Evolutionary conservation across 805 yeast species (phyloP), one percentile per base, ranked within the genome.

Genomic region (Teunomyces tritomae): DNA sequence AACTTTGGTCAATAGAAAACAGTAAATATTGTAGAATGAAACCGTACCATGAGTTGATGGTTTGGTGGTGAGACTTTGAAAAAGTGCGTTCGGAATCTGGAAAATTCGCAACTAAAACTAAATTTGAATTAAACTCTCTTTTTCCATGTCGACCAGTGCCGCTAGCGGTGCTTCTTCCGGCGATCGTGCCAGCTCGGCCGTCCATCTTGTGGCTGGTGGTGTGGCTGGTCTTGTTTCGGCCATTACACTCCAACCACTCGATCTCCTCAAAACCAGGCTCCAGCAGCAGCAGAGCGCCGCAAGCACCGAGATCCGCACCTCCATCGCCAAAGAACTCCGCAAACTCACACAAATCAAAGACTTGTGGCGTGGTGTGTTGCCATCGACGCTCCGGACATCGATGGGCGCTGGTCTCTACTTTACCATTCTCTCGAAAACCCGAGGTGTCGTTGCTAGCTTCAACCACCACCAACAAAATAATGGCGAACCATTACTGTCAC

Each of bases 291-390:
- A 73, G 42, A 61, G 57, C 43, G 45, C 48, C 10, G 50, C 58
- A 14, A 52, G 59, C 37, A 34, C 39, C 9, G 58, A 54, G 39
- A 52, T 57, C 42, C 55, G 62, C 30, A 59, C 75, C 10, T 62
- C 70, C 9, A 55, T 73, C 42, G 24, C 74, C 10, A 68, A 64
- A 46, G 77, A 77, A 41, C 54, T 85, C 8, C 64, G 67, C 53
- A 76, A 71, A 47, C 58, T 73, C 36, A 61, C 70, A 39, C 64
- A 70, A 16, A 47, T 74, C 24, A 63, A 62, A 42, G 82, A 84
- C 44, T 71, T 91, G 34, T 94, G 99, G 99, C 77, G 96, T 47
- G 99, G 99, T 0, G 92, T 96, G 0, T 58, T 90, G 33, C 97
- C 99, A 0, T 88, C 96, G 16, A 90, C 95, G 0, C 57, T 92